Evolutionary conservation across 2,329 filamentous ascomycete genomes (phyloP).

Genomic region (Blastomyces emzantsi): DNA sequence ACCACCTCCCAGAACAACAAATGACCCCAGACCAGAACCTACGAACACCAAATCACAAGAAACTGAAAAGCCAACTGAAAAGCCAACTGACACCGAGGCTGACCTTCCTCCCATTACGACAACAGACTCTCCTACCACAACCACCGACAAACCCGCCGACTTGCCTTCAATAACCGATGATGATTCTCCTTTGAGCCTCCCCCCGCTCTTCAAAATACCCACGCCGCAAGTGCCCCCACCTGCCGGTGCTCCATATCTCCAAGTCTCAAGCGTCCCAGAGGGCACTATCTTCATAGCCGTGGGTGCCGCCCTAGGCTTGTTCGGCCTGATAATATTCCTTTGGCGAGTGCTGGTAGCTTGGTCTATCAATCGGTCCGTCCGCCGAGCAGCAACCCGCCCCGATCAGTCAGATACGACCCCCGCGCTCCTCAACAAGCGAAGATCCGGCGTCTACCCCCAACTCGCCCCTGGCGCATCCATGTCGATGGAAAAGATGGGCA

Average conservation of each 20-base stretch:
- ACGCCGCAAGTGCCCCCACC: constrained; percentile 72
- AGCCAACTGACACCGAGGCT: not conserved
- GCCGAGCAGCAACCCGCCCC: constrained; percentile 69
- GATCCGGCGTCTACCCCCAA: constrained; percentile 25
- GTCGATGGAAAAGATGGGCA: constrained; percentile 45
- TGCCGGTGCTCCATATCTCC: constrained; percentile 80
- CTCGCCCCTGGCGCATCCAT: constrained; percentile 36
- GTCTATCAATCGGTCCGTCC: constrained; percentile 84
- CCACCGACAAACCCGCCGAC: not conserved
- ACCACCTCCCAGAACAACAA: not conserved
- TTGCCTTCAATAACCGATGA: not conserved
- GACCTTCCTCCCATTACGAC: not conserved
- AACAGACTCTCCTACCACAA: not conserved
- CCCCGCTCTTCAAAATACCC: constrained; percentile 55
- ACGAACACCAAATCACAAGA: not conserved
- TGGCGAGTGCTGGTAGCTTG: constrained; percentile 87
- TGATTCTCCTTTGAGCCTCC: constrained; percentile 43
- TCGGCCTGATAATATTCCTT: constrained; percentile 69
- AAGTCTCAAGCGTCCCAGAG: constrained; percentile 72
- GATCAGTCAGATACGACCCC: constrained; percentile 52
- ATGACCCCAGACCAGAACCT: not conserved
- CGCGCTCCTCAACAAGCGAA: constrained; percentile 44
- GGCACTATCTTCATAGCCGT: constrained; percentile 96
- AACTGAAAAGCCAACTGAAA: not conserved
- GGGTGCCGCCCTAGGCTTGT: constrained; percentile 74